Conservation (phyloP, 768 basidiomycete genomes). For the Kwoniella sp. region DNA sequence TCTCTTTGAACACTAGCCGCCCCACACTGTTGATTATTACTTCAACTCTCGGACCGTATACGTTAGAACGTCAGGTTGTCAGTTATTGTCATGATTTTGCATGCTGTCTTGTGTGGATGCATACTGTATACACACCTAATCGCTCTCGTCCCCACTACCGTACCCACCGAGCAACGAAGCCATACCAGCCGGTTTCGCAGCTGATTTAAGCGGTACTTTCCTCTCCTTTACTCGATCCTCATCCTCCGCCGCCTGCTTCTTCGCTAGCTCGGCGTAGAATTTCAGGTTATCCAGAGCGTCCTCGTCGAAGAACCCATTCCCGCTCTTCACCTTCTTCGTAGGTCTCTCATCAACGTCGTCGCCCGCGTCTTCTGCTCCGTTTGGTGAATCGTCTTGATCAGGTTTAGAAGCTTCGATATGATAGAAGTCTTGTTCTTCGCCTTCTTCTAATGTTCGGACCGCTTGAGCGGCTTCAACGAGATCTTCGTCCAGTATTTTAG, state of each 20-base stretch:
- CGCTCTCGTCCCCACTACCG: constrained; percentile 53
- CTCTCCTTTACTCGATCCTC: constrained; percentile 21
- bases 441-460: constrained; percentile 86
- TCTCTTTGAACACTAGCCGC: no score
- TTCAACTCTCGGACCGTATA: no score
- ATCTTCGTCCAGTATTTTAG: constrained; percentile 76
- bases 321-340: constrained; percentile 27
- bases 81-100: no score
- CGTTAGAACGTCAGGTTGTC: no score
- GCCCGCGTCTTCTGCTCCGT: constrained; percentile 18
- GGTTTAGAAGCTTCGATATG: constrained; percentile 52
- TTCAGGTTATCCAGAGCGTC: constrained; percentile 88
- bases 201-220: constrained; percentile 20
- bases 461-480: constrained; percentile 86
- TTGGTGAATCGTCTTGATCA: constrained; percentile 53
- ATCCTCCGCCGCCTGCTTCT: constrained; percentile 62
- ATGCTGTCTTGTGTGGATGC: not conserved
- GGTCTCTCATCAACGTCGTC: constrained; percentile 52
- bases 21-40: no score
- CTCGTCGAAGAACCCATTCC: constrained; percentile 68
- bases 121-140: constrained; percentile 22
- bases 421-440: constrained; percentile 57
- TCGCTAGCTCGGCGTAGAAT: constrained; percentile 85
- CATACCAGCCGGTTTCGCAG: constrained; percentile 28
- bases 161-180: constrained; percentile 53